These are phyloP conservation scores for Plectosphaerella sp. DNA, from an alignment of 2,329 filamentous ascomycete species.

Conservation along the genomic window DNA sequence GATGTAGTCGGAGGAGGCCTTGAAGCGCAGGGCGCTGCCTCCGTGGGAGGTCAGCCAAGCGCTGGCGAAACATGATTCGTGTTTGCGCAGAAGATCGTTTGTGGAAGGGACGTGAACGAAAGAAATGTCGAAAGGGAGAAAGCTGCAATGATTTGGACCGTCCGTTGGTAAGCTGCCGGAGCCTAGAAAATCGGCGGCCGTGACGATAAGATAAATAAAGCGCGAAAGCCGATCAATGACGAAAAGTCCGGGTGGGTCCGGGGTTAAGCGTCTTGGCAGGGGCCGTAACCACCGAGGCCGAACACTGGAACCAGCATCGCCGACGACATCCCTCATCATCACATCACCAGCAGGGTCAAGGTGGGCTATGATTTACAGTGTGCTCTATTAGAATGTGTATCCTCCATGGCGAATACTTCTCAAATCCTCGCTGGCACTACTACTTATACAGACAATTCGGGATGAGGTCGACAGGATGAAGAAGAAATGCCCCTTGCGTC, in stretches of 20 bases:
- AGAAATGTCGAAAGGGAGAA: neutral
- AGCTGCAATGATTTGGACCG: neutral
- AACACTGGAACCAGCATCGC: neutral
- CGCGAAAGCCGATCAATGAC: neutral
- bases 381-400: no score
- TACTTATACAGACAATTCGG: no score
- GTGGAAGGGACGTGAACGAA: conserved; percentile 8
- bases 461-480: no score
- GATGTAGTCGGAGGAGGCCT: neutral
- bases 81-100: neutral
- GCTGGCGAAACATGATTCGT: conserved; percentile 19
- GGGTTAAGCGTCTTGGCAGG: neutral
- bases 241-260: neutral
- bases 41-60: conserved; percentile 17
- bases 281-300: neutral
- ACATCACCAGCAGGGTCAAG: no score
- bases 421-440: no score
- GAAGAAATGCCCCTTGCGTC: no score
- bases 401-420: no score
- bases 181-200: no score
- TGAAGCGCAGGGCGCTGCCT: conserved; percentile 9
- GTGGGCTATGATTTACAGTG: no score
- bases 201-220: no score
- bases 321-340: neutral
- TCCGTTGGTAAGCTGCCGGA: neutral